Conservation (phyloP, 176 grass and related monocot species). For the Carex myosuroides region DNA sequence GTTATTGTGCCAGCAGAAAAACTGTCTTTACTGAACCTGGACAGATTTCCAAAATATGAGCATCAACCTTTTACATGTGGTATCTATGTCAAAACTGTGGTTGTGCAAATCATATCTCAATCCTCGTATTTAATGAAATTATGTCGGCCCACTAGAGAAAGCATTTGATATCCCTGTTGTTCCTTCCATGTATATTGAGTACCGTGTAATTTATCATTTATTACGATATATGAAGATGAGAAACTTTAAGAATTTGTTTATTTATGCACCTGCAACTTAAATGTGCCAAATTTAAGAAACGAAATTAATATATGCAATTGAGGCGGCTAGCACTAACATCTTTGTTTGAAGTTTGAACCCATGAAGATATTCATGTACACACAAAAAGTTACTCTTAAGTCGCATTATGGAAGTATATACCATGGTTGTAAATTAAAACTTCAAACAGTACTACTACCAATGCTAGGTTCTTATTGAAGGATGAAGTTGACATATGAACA, state of each 20-base stretch:
- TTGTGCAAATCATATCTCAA: background rate
- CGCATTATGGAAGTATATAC: background rate
- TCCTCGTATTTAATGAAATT: background rate
- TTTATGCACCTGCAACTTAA: too few relatives aligned
- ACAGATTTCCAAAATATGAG: slow-evolving; percentile 13
- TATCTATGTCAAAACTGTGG: background rate
- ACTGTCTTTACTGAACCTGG: slow-evolving; percentile 54
- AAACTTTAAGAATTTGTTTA: too few relatives aligned
- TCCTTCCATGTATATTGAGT: background rate
- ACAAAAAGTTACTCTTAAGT: too few relatives aligned
- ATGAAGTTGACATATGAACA: background rate
- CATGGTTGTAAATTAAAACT: background rate
- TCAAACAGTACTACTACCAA: background rate
- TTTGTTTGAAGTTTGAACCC: too few relatives aligned
- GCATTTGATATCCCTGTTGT: background rate
- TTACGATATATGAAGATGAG: background rate
- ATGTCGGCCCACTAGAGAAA: background rate
- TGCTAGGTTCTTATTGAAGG: background rate
- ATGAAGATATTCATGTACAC: too few relatives aligned
- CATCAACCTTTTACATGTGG: slow-evolving; percentile 6
- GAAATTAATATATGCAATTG: too few relatives aligned
- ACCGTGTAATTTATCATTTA: background rate
- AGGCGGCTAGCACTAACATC: too few relatives aligned
- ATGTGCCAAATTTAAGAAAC: too few relatives aligned
- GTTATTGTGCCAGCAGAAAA: background rate